These are phyloP conservation scores for Eucalyptus virginea DNA, from an alignment of 345 rosid genomes.

Conservation along the genomic window DNA sequence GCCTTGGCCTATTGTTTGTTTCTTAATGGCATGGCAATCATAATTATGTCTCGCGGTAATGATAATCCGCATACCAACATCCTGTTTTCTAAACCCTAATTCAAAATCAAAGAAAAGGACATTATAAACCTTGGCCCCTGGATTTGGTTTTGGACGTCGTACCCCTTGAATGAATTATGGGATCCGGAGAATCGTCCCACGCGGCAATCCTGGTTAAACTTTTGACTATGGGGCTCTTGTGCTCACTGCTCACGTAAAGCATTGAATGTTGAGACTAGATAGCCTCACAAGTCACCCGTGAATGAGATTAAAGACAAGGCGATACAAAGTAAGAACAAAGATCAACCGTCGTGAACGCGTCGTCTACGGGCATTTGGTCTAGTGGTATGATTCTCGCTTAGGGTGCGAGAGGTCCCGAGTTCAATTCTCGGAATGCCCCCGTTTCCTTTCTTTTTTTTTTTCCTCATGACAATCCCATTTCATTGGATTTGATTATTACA, in stretches of 20 bases:
- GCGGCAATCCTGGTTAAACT: neutral
- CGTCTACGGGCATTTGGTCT: constrained; percentile 55
- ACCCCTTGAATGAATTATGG: neutral
- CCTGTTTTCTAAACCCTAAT: neutral
- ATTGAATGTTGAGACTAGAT: neutral
- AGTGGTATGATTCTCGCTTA: constrained; percentile 93
- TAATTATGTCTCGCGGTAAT: neutral
- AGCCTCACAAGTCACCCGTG: neutral
- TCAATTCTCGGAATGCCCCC: constrained; percentile 68
- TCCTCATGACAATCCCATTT: neutral
- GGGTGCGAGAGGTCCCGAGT: constrained; percentile 84
- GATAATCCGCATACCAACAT: neutral
- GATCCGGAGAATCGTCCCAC: neutral
- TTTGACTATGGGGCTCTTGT: neutral
- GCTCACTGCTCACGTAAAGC: neutral
- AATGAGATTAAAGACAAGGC: neutral
- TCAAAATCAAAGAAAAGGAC: neutral
- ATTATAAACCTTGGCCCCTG: neutral
- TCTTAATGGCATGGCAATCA: neutral
- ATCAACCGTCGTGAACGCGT: neutral
- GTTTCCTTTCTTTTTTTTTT: neutral
- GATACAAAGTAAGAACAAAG: neutral
- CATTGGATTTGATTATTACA: neutral
- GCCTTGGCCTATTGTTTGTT: neutral
- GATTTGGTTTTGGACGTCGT: neutral